Evolutionary conservation across 352 stramenopile species (phyloP).

Genomic region (Pythium angustatum): DNA sequence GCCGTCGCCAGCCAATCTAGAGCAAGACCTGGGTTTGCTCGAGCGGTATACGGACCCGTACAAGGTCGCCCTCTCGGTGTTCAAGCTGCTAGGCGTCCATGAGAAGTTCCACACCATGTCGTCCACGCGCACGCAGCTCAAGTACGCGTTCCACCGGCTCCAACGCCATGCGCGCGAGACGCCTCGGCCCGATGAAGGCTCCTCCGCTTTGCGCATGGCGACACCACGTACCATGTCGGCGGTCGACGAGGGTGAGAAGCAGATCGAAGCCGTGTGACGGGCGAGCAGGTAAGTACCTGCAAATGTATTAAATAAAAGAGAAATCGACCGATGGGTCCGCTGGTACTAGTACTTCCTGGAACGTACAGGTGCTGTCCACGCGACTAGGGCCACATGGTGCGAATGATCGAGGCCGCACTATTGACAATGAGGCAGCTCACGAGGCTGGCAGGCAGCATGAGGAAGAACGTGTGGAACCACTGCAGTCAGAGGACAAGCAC

Average conservation of each 20-base stretch:
- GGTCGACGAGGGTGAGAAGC: conserved; percentile 8
- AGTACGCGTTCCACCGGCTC: conserved; percentile 62
- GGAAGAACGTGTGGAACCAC: conserved; percentile 79
- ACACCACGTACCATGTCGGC: no score
- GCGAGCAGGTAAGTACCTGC: neutral
- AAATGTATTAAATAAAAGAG: conserved; percentile 20
- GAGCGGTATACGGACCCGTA: conserved; percentile 73
- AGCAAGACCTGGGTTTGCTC: conserved; percentile 39
- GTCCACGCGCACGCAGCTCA: conserved; percentile 53
- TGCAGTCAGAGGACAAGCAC: conserved; percentile 25
- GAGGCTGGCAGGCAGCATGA: conserved; percentile 79
- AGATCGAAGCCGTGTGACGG: conserved; percentile 15
- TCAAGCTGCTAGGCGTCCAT: conserved; percentile 67
- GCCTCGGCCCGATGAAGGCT: neutral
- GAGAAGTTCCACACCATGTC: conserved; percentile 69
- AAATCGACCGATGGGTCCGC: no score
- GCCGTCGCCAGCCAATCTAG: conserved; percentile 38
- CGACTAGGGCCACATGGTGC: conserved; percentile 66
- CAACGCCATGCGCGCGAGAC: conserved; percentile 41
- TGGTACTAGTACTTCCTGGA: no score
- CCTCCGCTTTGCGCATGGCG: no score
- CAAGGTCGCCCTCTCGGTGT: conserved; percentile 71
- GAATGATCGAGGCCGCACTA: conserved; percentile 65
- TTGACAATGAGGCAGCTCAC: conserved; percentile 84
- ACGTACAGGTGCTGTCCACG: no score